Evolutionary conservation across 2,329 filamentous ascomycete species (phyloP).

Genomic region (Xylariales sp.): DNA sequence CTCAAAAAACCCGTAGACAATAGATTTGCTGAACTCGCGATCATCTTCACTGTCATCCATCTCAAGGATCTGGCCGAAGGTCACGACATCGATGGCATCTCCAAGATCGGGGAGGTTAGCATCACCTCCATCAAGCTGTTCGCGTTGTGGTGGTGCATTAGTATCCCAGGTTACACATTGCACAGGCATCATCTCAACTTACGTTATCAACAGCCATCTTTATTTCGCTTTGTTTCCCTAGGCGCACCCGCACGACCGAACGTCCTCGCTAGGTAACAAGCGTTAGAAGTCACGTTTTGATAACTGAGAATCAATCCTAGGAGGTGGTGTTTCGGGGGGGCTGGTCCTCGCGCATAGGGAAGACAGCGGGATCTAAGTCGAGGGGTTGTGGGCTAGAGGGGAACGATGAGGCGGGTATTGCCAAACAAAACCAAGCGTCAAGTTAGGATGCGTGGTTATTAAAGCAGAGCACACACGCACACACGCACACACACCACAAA

Average conservation of each 20-base stretch:
- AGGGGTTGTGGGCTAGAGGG: constrained; percentile 2
- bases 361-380: neutral
- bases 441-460: constrained; percentile 4
- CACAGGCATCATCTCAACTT: neutral
- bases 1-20: constrained; percentile 89
- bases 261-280: constrained; percentile 1
- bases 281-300: too few species aligned
- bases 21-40: constrained; percentile 80
- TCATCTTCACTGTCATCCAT: constrained; percentile 92
- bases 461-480: constrained; percentile 2
- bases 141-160: constrained; percentile 2
- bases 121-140: constrained; percentile 43
- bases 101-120: constrained; percentile 58
- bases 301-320: too few species aligned
- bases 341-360: too few species aligned
- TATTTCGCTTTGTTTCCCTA: too few species aligned
- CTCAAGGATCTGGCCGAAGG: constrained; percentile 93
- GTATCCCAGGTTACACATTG: neutral
- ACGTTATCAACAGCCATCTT: constrained; percentile 6
- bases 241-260: too few species aligned
- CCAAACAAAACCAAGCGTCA: constrained; percentile 4
- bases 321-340: too few species aligned
- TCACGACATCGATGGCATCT: constrained; percentile 71
- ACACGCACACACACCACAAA: too few species aligned
- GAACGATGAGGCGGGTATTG: neutral